Percentiles rank a stretch among this genome's conserved stretches.
phyloP scores from a whole-genome alignment of 2,329 filamentous ascomycete species.

The Fusarium vanettenii region DNA sequence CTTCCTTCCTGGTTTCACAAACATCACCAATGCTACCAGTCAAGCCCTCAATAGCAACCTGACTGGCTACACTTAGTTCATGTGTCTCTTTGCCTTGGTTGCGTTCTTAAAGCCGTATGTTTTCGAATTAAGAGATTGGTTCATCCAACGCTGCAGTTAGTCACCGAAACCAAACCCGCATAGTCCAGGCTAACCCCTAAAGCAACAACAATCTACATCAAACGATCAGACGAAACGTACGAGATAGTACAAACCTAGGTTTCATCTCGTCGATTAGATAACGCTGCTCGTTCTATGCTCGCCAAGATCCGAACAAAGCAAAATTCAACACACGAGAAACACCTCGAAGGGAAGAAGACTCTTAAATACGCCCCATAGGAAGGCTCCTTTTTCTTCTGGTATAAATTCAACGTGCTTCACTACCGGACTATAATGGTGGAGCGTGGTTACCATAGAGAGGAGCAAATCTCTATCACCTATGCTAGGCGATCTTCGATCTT shows the following conservation, averaged over 20 bases:
- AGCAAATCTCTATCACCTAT: constrained; percentile 38
- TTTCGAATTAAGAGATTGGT: no score
- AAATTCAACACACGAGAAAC: not conserved
- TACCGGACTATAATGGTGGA: constrained; percentile 13
- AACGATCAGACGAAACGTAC: no score
- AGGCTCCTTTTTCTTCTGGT: constrained; percentile 16
- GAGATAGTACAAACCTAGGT: no score
- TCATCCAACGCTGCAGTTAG: no score
- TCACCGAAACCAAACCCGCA: no score
- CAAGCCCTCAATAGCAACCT: not conserved
- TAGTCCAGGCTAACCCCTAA: no score
- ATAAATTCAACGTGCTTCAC: constrained; percentile 18
- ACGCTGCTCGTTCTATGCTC: no score
- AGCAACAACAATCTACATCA: no score
- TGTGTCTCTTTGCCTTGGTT: no score
- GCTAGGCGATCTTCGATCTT: constrained; percentile 36
- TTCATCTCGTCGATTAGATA: no score
- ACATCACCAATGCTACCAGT: not conserved
- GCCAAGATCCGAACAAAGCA: not conserved
- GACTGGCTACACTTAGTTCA: no score
- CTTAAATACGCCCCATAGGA: constrained; percentile 11
- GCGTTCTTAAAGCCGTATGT: no score
- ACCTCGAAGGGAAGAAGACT: constrained; percentile 8
- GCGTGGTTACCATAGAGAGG: constrained; percentile 29
- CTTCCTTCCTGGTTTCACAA: not conserved